Evolutionary conservation across 441 rosid genomes (phyloP).

Genomic region (Eutrema salsugineum): DNA sequence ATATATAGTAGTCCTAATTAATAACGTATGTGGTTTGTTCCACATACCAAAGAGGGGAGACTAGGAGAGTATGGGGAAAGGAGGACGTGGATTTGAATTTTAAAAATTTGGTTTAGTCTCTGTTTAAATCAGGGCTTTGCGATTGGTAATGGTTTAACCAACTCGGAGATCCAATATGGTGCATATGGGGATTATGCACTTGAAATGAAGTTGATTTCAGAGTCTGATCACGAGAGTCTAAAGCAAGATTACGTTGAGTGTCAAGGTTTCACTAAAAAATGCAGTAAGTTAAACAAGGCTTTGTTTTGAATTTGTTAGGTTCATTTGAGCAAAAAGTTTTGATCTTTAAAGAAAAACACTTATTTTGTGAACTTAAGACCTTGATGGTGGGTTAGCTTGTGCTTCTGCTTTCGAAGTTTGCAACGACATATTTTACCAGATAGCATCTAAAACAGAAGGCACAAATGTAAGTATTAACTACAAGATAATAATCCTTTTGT

Average conservation of each 20-base stretch:
- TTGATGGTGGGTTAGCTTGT: slow-evolving; percentile 44
- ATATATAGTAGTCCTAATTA: too few relatives aligned
- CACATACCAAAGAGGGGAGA: too few relatives aligned
- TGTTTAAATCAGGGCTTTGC: slow-evolving; percentile 70
- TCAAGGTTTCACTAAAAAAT: slow-evolving; percentile 30
- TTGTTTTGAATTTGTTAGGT: background rate
- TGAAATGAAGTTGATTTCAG: slow-evolving; percentile 46
- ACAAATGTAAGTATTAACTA: too few relatives aligned
- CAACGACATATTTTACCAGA: too few relatives aligned
- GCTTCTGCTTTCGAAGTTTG: slow-evolving; percentile 4
- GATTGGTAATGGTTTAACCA: slow-evolving; percentile 76
- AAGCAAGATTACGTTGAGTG: slow-evolving; percentile 39
- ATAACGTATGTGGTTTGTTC: too few relatives aligned
- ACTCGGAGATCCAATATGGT: slow-evolving; percentile 66
- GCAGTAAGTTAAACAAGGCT: slow-evolving; percentile 38
- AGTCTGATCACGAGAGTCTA: slow-evolving; percentile 42
- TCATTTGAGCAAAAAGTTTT: background rate
- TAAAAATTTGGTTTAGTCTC: background rate
- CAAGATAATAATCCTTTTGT: too few relatives aligned
- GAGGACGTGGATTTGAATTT: too few relatives aligned
- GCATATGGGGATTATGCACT: slow-evolving; percentile 73
- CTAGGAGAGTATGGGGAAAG: too few relatives aligned
- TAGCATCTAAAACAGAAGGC: too few relatives aligned
- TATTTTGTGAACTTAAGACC: slow-evolving; percentile 35
- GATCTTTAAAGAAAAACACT: background rate